These are phyloP conservation scores for Monascus purpureus DNA, from an alignment of 495 filamentous ascomycete genomes.

Conservation along the genomic window DNA sequence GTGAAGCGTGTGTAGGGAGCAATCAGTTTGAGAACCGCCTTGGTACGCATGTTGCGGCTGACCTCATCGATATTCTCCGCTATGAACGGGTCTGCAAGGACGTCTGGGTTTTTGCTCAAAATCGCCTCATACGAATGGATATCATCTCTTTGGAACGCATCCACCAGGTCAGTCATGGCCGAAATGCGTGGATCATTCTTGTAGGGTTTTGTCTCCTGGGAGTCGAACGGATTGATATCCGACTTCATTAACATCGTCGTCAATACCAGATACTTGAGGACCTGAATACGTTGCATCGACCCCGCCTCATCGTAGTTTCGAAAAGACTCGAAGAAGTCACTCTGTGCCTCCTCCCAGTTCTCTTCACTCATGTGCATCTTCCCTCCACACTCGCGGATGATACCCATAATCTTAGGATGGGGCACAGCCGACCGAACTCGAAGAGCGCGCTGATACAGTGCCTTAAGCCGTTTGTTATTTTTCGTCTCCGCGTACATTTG, in stretches of 20 bases:
- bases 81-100: constrained; percentile 87
- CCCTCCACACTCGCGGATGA: constrained; percentile 95
- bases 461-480: constrained; percentile 95
- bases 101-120: constrained; percentile 74
- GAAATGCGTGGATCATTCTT: constrained; percentile 88
- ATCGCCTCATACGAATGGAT: constrained; percentile 83
- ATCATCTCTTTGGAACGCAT: constrained; percentile 92
- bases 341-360: constrained; percentile 95
- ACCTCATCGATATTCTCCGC: constrained; percentile 99
- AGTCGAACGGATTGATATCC: constrained; percentile 99
- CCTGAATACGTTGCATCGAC: constrained; percentile 88
- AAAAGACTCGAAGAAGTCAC: constrained; percentile 97
- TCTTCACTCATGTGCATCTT: constrained; percentile 99
- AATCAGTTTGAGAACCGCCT: constrained; percentile 84
- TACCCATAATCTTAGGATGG: constrained; percentile 97
- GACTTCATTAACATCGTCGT: constrained; percentile 98
- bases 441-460: constrained; percentile 78
- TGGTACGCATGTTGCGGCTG: constrained; percentile 94
- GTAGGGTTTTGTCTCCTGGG: constrained; percentile 98
- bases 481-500: constrained; percentile 96
- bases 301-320: constrained; percentile 98
- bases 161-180: constrained; percentile 92
- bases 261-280: constrained; percentile 91
- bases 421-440: constrained; percentile 89
- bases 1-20: constrained; percentile 90